phyloP scores from a whole-genome alignment of 2,329 filamentous ascomycete species.

The Neurospora sp. region DNA sequence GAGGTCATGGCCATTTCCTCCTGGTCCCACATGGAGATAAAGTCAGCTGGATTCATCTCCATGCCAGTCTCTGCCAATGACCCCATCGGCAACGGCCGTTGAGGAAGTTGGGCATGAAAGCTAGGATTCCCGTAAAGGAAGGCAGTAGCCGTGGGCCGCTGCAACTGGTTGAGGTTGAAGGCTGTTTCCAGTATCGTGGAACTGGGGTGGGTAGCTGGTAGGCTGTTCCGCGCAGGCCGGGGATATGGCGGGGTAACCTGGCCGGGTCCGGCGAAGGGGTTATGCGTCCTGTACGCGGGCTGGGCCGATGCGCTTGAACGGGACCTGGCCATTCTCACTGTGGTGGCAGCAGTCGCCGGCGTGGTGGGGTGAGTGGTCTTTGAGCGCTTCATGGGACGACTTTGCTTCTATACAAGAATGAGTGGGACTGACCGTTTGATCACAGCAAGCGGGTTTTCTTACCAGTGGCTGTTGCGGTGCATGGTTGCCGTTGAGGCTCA shows the following conservation, averaged over 20 bases:
- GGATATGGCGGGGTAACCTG: constrained; percentile 25
- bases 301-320: constrained; percentile 24
- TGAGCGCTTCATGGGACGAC: constrained; percentile 22
- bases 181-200: constrained; percentile 9
- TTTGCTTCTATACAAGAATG: constrained; percentile 9
- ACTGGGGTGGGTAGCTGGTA: constrained; percentile 4
- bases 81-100: not conserved
- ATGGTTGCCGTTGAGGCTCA: constrained; percentile 1
- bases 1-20: not conserved
- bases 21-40: constrained; percentile 10
- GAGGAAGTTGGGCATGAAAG: constrained; percentile 2
- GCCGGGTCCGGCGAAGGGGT: constrained; percentile 27
- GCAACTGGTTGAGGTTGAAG: constrained; percentile 9
- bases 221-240: constrained; percentile 9
- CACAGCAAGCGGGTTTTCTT: not conserved
- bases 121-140: constrained; percentile 10
- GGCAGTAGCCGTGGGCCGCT: constrained; percentile 8
- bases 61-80: constrained; percentile 7
- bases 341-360: constrained; percentile 23
- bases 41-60: constrained; percentile 16
- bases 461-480: constrained; percentile 8
- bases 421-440: constrained; percentile 5
- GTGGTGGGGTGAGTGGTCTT: constrained; percentile 18
- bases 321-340: constrained; percentile 34
- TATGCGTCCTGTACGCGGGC: constrained; percentile 23